Conservation (phyloP, 331 rosid genomes). For the Malus hybrid region DNA sequence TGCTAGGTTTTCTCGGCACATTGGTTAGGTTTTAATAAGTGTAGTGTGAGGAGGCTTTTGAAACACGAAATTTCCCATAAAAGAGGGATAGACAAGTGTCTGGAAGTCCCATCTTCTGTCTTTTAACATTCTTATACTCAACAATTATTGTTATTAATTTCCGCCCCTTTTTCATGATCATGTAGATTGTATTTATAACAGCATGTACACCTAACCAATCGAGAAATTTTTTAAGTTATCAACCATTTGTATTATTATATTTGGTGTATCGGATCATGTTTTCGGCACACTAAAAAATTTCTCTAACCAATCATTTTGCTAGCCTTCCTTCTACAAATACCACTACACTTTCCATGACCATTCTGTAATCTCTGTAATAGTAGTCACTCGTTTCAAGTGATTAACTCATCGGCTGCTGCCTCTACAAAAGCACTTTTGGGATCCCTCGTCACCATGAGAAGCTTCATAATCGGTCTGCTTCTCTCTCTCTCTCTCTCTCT, state of each 20-base stretch:
- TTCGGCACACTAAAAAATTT: no score
- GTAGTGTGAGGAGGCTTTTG: no score
- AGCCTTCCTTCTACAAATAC: no score
- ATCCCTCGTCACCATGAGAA: not conserved
- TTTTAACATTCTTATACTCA: not conserved
- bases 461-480: not conserved
- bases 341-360: no score
- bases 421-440: not conserved
- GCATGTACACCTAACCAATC: not conserved
- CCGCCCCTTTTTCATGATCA: not conserved
- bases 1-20: no score
- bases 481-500: not conserved
- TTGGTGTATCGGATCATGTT: no score
- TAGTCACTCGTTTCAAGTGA: not conserved
- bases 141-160: not conserved
- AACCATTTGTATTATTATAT: no score
- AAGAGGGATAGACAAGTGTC: not conserved
- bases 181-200: not conserved
- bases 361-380: not conserved
- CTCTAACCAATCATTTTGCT: no score
- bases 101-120: not conserved
- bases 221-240: no score
- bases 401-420: not conserved
- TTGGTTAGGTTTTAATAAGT: no score
- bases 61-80: not conserved